A percentile compares a stretch with the other conserved stretches of the same genome.
Evolutionary conservation across 2,329 filamentous ascomycete species (phyloP).

Genomic region (Diplodia corticola): DNA sequence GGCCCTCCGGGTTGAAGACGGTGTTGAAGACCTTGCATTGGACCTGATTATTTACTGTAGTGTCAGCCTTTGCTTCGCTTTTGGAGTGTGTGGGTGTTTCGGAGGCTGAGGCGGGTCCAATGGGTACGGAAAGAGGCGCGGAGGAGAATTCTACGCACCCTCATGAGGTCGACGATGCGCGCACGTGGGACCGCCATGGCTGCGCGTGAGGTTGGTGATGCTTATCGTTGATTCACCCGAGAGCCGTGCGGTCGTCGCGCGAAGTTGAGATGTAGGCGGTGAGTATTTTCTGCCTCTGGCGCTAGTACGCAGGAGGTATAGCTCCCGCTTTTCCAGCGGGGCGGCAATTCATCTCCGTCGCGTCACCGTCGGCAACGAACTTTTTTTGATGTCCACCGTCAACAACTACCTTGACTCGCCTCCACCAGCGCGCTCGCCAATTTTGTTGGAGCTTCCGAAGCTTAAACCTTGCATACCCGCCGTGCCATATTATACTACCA

Average conservation of each 20-base stretch:
- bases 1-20: conserved; percentile 80
- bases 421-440: background rate
- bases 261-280: background rate
- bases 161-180: conserved; percentile 69
- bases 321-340: conserved; percentile 4
- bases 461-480: background rate
- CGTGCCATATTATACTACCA: background rate
- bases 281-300: background rate
- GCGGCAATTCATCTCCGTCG: background rate
- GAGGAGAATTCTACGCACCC: conserved; percentile 54
- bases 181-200: conserved; percentile 54
- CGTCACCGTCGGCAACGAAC: background rate
- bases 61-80: background rate
- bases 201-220: background rate
- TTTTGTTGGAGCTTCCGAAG: too few species aligned
- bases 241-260: background rate
- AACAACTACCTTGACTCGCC: background rate
- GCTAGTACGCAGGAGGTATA: background rate
- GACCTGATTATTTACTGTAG: conserved; percentile 53
- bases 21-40: conserved; percentile 92
- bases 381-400: background rate
- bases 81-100: background rate
- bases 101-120: background rate
- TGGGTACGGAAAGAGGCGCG: background rate
- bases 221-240: background rate